phyloP scores from a whole-genome alignment of 192 early-diverging fungal species.

The Coemansia sp. region DNA sequence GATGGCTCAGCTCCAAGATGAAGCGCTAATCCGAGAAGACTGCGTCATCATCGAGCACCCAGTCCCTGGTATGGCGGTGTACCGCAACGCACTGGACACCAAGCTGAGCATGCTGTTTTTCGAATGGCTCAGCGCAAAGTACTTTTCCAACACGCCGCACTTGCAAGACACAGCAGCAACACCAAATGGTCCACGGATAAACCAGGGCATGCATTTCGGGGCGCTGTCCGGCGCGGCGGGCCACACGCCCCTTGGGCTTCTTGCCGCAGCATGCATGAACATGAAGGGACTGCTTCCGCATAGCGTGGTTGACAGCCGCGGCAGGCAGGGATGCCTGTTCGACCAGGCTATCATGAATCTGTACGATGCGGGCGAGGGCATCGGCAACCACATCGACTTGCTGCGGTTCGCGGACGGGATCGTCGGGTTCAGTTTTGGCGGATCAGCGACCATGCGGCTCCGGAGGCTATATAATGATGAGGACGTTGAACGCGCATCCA shows the following conservation, averaged over 20 bases:
- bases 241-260: slow-evolving; percentile 19
- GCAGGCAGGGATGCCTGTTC: slow-evolving; percentile 9
- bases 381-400: slow-evolving; percentile 60
- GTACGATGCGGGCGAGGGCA: slow-evolving; percentile 58
- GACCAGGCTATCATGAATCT: slow-evolving; percentile 60
- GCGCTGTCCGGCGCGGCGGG: slow-evolving; percentile 2
- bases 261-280: slow-evolving; percentile 1
- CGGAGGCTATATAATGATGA: background rate
- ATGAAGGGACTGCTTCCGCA: slow-evolving; percentile 4
- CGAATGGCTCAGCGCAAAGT: slow-evolving; percentile 33
- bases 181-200: slow-evolving; percentile 1
- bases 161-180: background rate
- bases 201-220: slow-evolving; percentile 53
- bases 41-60: slow-evolving; percentile 11
- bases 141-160: slow-evolving; percentile 21
- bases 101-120: slow-evolving; percentile 18
- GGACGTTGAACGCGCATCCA: slow-evolving; percentile 6
- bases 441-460: slow-evolving; percentile 51
- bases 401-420: slow-evolving; percentile 60
- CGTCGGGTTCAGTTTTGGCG: slow-evolving; percentile 50
- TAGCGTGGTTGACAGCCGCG: background rate
- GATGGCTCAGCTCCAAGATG: background rate
- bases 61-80: slow-evolving; percentile 20
- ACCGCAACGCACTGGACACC: slow-evolving; percentile 5
- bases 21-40: background rate